Conservation (phyloP, 1,284 basidiomycete genomes). For the Vanrija pseudolonga region DNA sequence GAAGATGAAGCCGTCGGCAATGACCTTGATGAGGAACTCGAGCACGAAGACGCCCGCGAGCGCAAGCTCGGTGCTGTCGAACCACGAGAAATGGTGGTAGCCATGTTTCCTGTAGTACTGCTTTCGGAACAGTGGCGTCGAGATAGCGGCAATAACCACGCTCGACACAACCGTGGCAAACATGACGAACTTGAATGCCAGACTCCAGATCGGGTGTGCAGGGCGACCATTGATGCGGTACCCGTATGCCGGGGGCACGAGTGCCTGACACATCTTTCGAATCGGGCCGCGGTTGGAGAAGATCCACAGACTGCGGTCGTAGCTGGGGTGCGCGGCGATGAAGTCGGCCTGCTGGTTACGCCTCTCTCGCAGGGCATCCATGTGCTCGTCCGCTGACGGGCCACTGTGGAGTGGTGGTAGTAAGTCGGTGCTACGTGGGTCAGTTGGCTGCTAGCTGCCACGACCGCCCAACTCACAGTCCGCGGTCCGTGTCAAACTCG, state of each 20-base stretch:
- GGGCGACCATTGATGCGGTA: constrained; percentile 75
- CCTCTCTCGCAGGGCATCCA: constrained; percentile 65
- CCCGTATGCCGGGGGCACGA: constrained; percentile 78
- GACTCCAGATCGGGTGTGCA: constrained; percentile 63
- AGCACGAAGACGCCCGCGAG: constrained; percentile 73
- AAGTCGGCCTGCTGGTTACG: constrained; percentile 81
- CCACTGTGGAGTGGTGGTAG: constrained; percentile 37
- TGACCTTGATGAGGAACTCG: constrained; percentile 82
- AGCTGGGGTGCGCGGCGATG: constrained; percentile 83
- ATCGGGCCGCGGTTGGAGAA: constrained; percentile 76
- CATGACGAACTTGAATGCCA: constrained; percentile 71
- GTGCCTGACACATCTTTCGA: constrained; percentile 73
- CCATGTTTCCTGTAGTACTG: constrained; percentile 66
- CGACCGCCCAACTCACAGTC: constrained; percentile 25
- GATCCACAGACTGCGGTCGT: constrained; percentile 86
- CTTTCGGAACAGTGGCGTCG: constrained; percentile 81
- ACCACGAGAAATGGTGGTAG: constrained; percentile 71
- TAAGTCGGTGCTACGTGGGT: constrained; percentile 33
- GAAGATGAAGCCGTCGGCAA: constrained; percentile 89
- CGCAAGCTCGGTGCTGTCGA: constrained; percentile 72
- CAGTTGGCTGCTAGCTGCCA: constrained; percentile 2
- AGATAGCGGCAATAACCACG: constrained; percentile 77
- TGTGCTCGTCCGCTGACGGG: constrained; percentile 35
- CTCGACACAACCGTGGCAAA: constrained; percentile 76
- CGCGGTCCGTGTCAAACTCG: constrained; percentile 37